These are phyloP conservation scores for Lactarius vividus DNA, from an alignment of 768 basidiomycete genomes.

Conservation along the genomic window DNA sequence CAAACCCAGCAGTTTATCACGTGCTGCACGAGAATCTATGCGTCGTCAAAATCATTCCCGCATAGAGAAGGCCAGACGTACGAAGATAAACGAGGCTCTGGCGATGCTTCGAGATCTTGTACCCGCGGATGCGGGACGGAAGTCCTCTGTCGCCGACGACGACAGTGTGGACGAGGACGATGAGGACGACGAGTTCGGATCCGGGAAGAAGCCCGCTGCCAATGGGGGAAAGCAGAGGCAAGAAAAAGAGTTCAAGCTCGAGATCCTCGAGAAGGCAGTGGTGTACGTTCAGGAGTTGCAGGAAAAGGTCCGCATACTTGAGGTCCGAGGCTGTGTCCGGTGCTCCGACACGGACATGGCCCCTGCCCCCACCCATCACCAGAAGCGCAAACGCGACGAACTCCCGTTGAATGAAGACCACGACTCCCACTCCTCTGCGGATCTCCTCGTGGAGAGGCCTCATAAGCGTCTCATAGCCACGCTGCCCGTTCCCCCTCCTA, in stretches of 20 bases:
- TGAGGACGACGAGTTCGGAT: conserved; percentile 23
- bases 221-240: conserved; percentile 16
- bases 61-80: conserved; percentile 90
- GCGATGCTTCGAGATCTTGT: conserved; percentile 75
- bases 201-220: conserved; percentile 13
- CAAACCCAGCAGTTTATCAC: conserved; percentile 69
- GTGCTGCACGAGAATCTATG: conserved; percentile 78
- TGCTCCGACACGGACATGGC: conserved; percentile 5
- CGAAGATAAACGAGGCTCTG: conserved; percentile 94
- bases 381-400: conserved; percentile 23
- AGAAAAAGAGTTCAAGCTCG: conserved; percentile 30
- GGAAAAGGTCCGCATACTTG: conserved; percentile 25
- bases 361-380: neutral
- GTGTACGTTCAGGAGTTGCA: conserved; percentile 28
- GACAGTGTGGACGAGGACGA: conserved; percentile 40
- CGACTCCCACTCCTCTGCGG: conserved; percentile 7
- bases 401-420: conserved; percentile 15
- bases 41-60: conserved; percentile 92
- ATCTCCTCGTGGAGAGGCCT: conserved; percentile 8
- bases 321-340: conserved; percentile 12
- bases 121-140: conserved; percentile 46
- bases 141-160: conserved; percentile 33
- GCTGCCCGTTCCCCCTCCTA: neutral
- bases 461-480: conserved; percentile 13
- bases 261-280: conserved; percentile 28